Conservation (phyloP, 345 rosid genomes). For the Acer campestre region DNA sequence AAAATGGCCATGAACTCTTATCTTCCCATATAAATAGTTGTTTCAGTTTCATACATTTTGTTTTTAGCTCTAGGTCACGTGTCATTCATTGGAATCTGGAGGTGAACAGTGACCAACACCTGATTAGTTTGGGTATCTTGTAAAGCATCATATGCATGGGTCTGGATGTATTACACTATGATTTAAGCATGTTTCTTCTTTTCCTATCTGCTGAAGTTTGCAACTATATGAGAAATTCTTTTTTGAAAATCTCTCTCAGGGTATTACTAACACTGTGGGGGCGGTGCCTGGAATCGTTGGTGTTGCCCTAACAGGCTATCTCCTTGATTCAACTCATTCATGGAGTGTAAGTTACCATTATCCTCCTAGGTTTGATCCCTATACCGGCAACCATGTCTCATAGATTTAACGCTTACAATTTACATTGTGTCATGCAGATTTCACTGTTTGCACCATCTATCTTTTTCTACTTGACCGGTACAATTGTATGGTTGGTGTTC, state of each 20-base stretch:
- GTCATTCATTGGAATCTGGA: not conserved
- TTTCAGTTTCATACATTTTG: not conserved
- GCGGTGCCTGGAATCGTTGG: conserved; percentile 94
- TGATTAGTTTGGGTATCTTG: not conserved
- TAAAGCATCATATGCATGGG: not conserved
- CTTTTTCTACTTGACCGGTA: conserved; percentile 93
- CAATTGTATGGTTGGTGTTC: conserved; percentile 80
- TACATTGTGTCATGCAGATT: conserved; percentile 40
- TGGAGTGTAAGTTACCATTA: conserved; percentile 80
- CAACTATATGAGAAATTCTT: not conserved
- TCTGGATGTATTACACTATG: not conserved
- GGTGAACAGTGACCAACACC: not conserved
- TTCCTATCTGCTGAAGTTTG: not conserved
- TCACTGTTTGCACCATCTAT: conserved; percentile 86
- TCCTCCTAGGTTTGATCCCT: not conserved
- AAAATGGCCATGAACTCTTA: not conserved
- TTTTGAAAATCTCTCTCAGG: conserved; percentile 43
- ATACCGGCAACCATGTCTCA: not conserved
- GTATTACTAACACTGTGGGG: conserved; percentile 88
- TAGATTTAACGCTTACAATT: not conserved
- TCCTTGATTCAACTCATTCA: conserved; percentile 89
- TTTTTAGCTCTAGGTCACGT: not conserved
- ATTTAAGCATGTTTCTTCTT: not conserved
- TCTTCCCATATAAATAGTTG: not conserved
- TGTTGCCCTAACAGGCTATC: conserved; percentile 88